Percentiles rank a stretch among this genome's conserved stretches.
Evolutionary conservation across 345 rosid species (phyloP).

Genomic region (Clausena lansium): DNA sequence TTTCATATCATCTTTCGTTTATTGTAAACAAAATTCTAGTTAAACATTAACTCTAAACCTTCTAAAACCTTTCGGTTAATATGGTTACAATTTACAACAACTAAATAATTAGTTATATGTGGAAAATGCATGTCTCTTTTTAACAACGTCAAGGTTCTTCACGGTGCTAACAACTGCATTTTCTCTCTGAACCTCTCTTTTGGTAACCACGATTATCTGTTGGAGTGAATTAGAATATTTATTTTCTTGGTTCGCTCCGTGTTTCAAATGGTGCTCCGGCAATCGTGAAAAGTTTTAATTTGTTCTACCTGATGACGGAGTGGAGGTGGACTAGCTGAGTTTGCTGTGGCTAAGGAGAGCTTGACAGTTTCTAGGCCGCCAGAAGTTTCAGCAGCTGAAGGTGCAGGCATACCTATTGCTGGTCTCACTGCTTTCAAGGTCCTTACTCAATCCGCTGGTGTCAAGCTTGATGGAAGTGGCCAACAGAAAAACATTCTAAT

Average conservation of each 20-base stretch:
- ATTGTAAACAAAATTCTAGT: background rate
- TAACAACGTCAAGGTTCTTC: background rate
- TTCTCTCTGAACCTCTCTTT: background rate
- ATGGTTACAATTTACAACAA: background rate
- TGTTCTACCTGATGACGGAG: conserved; percentile 26
- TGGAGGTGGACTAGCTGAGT: conserved; percentile 71
- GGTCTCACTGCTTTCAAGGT: conserved; percentile 66
- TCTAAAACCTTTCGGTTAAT: background rate
- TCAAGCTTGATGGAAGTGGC: conserved; percentile 65
- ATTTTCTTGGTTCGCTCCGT: background rate
- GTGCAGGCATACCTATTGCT: conserved; percentile 61
- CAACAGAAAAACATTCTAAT: conserved; percentile 51
- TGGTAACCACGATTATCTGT: background rate
- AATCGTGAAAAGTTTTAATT: background rate
- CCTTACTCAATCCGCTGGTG: conserved; percentile 50
- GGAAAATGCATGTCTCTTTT: background rate
- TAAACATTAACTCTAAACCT: background rate
- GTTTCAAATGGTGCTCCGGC: background rate
- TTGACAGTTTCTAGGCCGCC: conserved; percentile 52
- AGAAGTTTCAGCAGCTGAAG: conserved; percentile 68
- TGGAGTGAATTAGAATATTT: background rate
- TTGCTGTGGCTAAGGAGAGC: conserved; percentile 54
- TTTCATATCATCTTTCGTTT: background rate
- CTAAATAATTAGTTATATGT: background rate
- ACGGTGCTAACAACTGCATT: background rate